phyloP scores from a whole-genome alignment of 2,329 filamentous ascomycete species.

The Fonsecaea multimorphosa region DNA sequence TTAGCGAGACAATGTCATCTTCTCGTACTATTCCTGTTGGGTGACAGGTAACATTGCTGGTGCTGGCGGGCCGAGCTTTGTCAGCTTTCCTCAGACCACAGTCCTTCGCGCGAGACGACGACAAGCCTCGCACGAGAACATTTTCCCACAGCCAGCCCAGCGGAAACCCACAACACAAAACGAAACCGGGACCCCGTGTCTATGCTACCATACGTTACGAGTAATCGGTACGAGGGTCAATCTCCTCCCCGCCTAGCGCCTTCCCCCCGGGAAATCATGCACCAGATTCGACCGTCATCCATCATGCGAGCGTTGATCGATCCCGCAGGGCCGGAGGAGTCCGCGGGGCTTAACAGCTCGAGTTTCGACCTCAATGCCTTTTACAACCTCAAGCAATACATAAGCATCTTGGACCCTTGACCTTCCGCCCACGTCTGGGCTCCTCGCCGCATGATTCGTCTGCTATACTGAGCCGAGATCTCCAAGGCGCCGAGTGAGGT shows the following conservation, averaged over 20 bases:
- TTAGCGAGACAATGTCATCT: no score
- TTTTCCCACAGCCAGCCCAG: neutral
- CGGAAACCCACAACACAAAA: no score
- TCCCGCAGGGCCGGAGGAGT: neutral
- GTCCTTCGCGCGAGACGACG: neutral
- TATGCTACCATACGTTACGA: no score
- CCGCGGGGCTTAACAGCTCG: neutral
- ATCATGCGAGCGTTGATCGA: neutral
- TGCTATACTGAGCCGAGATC: neutral
- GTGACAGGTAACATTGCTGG: no score
- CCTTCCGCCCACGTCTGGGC: no score
- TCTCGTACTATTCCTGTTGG: neutral
- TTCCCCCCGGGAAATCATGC: no score
- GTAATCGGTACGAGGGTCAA: no score
- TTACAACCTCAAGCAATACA: no score
- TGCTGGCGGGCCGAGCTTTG: neutral
- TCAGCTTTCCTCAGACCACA: neutral
- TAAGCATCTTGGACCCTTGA: neutral
- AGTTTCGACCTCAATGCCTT: no score
- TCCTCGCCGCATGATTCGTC: neutral
- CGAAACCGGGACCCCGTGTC: no score
- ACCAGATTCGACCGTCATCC: neutral
- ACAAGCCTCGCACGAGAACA: constrained; percentile 1
- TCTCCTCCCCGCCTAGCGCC: no score
- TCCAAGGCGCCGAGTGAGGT: neutral